phyloP scores from a whole-genome alignment of 1,139 yeast genomes.

The Pichia norvegensis region DNA sequence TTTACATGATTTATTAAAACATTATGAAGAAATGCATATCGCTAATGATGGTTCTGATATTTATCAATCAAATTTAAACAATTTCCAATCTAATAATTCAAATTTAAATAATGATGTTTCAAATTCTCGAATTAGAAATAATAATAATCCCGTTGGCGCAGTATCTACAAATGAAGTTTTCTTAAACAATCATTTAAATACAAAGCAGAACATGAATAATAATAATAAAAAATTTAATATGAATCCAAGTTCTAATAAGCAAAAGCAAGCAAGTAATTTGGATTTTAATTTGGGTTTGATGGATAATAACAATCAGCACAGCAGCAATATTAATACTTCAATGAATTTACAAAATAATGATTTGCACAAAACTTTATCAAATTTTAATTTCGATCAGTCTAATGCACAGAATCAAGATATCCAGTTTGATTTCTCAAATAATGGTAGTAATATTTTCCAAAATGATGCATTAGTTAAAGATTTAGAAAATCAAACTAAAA shows the following conservation, averaged over 20 bases:
- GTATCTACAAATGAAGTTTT: slow-evolving; percentile 79
- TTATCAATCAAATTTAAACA: not conserved
- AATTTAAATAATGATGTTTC: not conserved
- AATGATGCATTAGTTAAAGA: slow-evolving; percentile 10
- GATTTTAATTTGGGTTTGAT: slow-evolving; percentile 7
- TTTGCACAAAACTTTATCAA: slow-evolving; percentile 17
- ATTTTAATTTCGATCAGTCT: slow-evolving; percentile 18
- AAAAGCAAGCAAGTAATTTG: slow-evolving; percentile 2
- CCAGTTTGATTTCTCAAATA: slow-evolving; percentile 9
- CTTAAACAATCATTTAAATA: slow-evolving; percentile 29
- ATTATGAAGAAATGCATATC: slow-evolving; percentile 94
- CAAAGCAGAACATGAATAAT: slow-evolving; percentile 9
- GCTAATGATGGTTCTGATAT: slow-evolving; percentile 32
- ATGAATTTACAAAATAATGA: slow-evolving; percentile 5
- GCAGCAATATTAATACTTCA: not conserved
- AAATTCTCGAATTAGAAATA: slow-evolving; percentile 30
- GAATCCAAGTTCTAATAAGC: slow-evolving; percentile 3
- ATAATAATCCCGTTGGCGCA: slow-evolving; percentile 41
- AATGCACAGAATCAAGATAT: slow-evolving; percentile 9
- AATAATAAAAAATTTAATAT: slow-evolving; percentile 9
- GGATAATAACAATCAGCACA: not conserved
- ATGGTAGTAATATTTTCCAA: slow-evolving; percentile 9
- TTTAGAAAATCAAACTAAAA: slow-evolving; percentile 9
- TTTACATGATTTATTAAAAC: slow-evolving; percentile 84
- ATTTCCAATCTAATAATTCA: slow-evolving; percentile 1